These are phyloP conservation scores for Vigna reflexopilosa DNA, from an alignment of 306 rosid genomes.

Conservation along the genomic window DNA sequence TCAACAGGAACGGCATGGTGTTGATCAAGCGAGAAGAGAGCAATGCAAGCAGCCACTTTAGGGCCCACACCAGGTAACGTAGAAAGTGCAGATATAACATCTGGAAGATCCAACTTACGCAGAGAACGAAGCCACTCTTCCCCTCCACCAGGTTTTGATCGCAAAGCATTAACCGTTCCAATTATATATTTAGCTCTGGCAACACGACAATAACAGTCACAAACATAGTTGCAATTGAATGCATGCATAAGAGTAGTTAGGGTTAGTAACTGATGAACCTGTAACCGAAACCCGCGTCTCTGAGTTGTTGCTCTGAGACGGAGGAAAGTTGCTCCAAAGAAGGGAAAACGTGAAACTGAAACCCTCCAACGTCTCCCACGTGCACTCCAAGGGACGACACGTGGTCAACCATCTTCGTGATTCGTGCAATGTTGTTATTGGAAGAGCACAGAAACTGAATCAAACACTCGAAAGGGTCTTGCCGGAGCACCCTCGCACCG, in stretches of 20 bases:
- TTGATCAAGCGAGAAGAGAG: slow-evolving; percentile 96
- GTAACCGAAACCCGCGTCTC: slow-evolving; percentile 94
- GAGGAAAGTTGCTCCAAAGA: slow-evolving; percentile 62
- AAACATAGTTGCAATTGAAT: not conserved
- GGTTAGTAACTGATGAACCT: slow-evolving; percentile 49
- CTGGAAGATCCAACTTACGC: slow-evolving; percentile 67
- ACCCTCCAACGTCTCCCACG: slow-evolving; percentile 71
- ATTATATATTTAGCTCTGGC: slow-evolving; percentile 82
- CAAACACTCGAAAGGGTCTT: slow-evolving; percentile 92
- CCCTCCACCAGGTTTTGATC: slow-evolving; percentile 79
- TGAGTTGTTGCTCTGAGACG: slow-evolving; percentile 73
- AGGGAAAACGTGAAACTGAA: slow-evolving; percentile 75
- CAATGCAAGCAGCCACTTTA: slow-evolving; percentile 94
- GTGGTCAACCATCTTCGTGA: slow-evolving; percentile 89
- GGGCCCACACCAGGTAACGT: slow-evolving; percentile 95
- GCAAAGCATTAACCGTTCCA: slow-evolving; percentile 73
- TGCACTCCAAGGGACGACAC: slow-evolving; percentile 73
- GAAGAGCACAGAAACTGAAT: slow-evolving; percentile 93
- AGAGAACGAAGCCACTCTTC: slow-evolving; percentile 85
- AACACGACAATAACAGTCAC: slow-evolving; percentile 3
- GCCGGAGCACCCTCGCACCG: slow-evolving; percentile 90
- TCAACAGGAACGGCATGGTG: slow-evolving; percentile 97
- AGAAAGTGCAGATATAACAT: slow-evolving; percentile 65
- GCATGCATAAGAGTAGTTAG: not conserved
- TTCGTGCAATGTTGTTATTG: slow-evolving; percentile 80